Evolutionary conservation across 306 rosid genomes (phyloP).

Genomic region (Rubus parviflorus): DNA sequence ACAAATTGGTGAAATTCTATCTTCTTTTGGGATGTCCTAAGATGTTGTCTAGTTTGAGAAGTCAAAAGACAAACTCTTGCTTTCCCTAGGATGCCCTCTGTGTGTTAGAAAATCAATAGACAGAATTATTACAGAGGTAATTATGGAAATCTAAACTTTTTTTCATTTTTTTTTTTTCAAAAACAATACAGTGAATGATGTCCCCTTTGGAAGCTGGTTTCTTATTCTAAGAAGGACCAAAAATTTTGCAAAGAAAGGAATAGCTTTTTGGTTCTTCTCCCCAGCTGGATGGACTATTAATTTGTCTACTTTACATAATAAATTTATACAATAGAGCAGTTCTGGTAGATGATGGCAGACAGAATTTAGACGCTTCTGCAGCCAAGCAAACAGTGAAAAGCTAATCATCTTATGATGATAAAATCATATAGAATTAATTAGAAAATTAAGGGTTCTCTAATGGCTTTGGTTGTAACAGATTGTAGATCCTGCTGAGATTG

Average conservation of each 20-base stretch:
- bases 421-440: neutral
- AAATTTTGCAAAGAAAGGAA: neutral
- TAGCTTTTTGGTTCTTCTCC: neutral
- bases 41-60: slow-evolving; percentile 4
- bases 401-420: neutral
- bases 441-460: slow-evolving; percentile 8
- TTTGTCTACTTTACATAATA: neutral
- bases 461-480: slow-evolving; percentile 55
- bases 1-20: neutral
- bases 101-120: neutral
- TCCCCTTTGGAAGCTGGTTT: neutral
- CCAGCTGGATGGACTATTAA: neutral
- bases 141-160: neutral
- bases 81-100: neutral
- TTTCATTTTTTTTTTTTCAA: neutral
- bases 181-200: neutral
- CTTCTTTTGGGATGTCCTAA: neutral
- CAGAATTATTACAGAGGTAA: neutral
- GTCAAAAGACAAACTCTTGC: neutral
- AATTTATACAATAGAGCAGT: neutral
- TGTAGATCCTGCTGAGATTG: slow-evolving; percentile 78
- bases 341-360: neutral
- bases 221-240: neutral
- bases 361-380: neutral
- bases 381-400: neutral